phyloP scores from a whole-genome alignment of 2,329 filamentous ascomycete species.

The Myriosclerotinia curreyana region DNA sequence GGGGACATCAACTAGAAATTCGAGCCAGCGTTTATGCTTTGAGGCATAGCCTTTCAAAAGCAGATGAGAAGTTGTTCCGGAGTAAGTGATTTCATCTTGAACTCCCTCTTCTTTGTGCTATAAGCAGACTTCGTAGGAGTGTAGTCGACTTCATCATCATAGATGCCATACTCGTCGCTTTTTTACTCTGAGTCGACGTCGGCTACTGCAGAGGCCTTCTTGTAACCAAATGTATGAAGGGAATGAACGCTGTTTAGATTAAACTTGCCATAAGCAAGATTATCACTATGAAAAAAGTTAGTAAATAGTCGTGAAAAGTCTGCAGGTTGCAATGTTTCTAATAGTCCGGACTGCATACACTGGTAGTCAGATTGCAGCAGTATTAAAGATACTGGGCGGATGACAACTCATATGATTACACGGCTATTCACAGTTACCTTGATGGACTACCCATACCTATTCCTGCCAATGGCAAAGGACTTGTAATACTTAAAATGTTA shows the following conservation, averaged over 20 bases:
- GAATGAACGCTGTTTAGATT: not conserved
- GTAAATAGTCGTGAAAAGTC: not conserved
- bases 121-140: not conserved
- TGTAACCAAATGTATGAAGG: not conserved
- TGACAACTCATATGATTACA: conserved; percentile 27
- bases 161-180: not conserved
- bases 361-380: no score
- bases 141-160: no score
- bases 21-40: not conserved
- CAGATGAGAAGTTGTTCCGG: not conserved
- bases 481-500: conserved; percentile 50
- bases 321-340: no score
- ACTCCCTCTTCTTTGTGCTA: not conserved
- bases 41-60: not conserved
- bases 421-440: conserved; percentile 31
- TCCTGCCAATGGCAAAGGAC: not conserved
- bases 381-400: no score
- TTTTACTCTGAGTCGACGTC: not conserved
- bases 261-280: not conserved
- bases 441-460: conserved; percentile 10
- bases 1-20: conserved; percentile 43
- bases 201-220: not conserved
- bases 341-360: no score
- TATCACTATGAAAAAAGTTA: not conserved
- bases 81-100: not conserved